Evolutionary conservation across 2,329 filamentous ascomycete genomes (phyloP), one percentile per base, ranked within the genome.

Genomic region (Trichoderma atroviride): DNA sequence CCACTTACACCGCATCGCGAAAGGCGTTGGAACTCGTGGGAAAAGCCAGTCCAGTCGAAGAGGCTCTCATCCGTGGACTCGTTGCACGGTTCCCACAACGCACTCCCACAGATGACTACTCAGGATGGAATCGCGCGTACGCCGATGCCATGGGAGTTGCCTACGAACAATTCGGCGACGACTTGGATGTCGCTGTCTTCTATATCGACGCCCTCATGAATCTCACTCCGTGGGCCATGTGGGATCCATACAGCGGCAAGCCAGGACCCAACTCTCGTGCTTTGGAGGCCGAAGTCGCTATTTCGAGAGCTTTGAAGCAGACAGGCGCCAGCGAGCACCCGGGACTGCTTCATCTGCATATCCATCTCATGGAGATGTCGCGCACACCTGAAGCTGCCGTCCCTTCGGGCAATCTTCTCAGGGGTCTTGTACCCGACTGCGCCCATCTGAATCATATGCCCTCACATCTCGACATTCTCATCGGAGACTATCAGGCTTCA

Each of bases 341-440:
- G 6, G 40, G 58, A 14, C 14, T 60, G n/a, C 64, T 59, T 59
- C 56, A 68, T 13, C 29, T 63, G 13, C 35, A 69, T n/a, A 57
- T 69, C 19, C 58, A 63, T 73, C 83, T 91, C 1, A 89, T 91
- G 84, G 90, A 92, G 74, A 91, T 91, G 89, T 91, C 89, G 0
- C 79, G 81, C 0, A 83, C 81, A 0, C 90, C 90, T 0, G 89
- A 91, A 75, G 75, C 78, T 4, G 90, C 88, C 0, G 74, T 91
- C 5, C 79, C 83, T 0, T 81, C 84, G 0, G 89, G 88, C 7
- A 85, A 92, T 73, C 77, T 81, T n/a, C 81, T 92, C 5, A 86
- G 89, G 43, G 82, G 81, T 10, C 81, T 92, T 2, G 84, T 89
- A 0, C 89, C 89, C 0, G 89, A 91, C 75, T 83, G 86, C 0